A percentile compares a stretch with the other conserved stretches of the same genome.
These are phyloP conservation scores for Serendipita vermifera DNA, from an alignment of 768 basidiomycete genomes.

Conservation along the genomic window DNA sequence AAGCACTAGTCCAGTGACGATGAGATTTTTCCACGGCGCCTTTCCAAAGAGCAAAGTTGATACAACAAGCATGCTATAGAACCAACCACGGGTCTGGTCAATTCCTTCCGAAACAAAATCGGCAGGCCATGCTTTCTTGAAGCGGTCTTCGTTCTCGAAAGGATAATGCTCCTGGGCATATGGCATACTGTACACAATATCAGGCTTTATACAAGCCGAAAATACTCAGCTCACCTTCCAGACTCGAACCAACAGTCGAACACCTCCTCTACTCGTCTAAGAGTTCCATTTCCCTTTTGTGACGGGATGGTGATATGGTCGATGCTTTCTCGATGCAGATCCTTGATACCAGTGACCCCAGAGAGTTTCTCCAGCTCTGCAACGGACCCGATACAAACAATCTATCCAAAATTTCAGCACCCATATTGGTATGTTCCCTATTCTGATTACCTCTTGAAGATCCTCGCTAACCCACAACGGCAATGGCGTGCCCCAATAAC, in stretches of 20 bases:
- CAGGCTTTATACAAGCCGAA: background rate
- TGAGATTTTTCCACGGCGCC: constrained; percentile 97
- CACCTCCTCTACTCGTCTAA: constrained; percentile 91
- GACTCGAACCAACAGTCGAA: constrained; percentile 99
- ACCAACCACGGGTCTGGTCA: constrained; percentile 99
- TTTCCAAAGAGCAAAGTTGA: constrained; percentile 88
- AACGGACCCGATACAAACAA: constrained; percentile 78
- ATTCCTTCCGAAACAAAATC: constrained; percentile 98
- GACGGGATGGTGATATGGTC: constrained; percentile 96
- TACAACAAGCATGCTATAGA: constrained; percentile 92
- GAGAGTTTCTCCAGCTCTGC: constrained; percentile 76
- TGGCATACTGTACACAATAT: constrained; percentile 61
- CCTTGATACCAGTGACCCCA: constrained; percentile 69
- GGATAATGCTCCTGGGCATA: constrained; percentile 97
- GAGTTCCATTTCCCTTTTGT: constrained; percentile 64
- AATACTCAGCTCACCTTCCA: constrained; percentile 54
- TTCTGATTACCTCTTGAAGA: constrained; percentile 58
- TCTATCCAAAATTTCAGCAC: constrained; percentile 31
- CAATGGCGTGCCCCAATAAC: constrained; percentile 98
- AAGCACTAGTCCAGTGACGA: constrained; percentile 89
- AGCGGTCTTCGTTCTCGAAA: constrained; percentile 87
- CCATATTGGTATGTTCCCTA: too few relatives aligned
- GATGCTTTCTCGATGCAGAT: constrained; percentile 88
- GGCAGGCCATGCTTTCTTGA: constrained; percentile 78
- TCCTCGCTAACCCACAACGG: constrained; percentile 95